Base-by-base conservation (phyloP, 2,329 filamentous ascomycete species). In the Colletotrichum cuscutae region DNA sequence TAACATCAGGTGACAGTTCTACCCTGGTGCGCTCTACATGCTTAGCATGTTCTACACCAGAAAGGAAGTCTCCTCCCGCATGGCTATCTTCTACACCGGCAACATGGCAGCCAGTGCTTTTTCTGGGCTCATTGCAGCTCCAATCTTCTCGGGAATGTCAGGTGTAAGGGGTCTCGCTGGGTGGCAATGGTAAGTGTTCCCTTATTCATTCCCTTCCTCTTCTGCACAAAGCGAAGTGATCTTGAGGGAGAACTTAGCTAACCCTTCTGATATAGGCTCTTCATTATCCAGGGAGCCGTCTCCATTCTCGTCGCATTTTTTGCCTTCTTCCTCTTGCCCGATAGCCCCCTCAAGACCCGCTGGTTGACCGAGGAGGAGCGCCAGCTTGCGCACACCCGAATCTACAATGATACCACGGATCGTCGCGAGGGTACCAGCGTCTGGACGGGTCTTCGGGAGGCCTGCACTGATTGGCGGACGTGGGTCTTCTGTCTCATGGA, bases 401-500 rank as follows among this genome's bases (percentile, higher is more conserved):
- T 85, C 22, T 71, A 57, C 63, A 60, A 70, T 15, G 73, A 75
- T 12, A 73, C 71, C 15, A 75, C 73, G 67, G 86, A 83, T 35
- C 83, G 83, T 6, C 77, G 81, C 72, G 80, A 80, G 13, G 81
- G 80, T 37, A 85, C 82, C 0, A 85, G 80, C 46, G 83, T 82
- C 5, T 84, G 76, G 77, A 78, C 79, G 22, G 86, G 87, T 53
- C 81, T 88, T 53, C 78, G 82, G 58, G 81, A 85, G 63, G 86
- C 86, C 11, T 78, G 80, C 6, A 79, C 76, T 7, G 87, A 89
- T 75, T 84, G 84, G 37, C 82, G 85, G 62, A 81, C 86, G 3
- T 88, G 86, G 82, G 78, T 88, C 19, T 85, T 88, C 67, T 84
- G 83, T 7, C 79, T 87, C 42, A 87, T 87, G 84, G 84, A 86